These are phyloP conservation scores for Saccharomyces paradoxus DNA, from an alignment of 805 yeast genomes.

Conservation along the genomic window DNA sequence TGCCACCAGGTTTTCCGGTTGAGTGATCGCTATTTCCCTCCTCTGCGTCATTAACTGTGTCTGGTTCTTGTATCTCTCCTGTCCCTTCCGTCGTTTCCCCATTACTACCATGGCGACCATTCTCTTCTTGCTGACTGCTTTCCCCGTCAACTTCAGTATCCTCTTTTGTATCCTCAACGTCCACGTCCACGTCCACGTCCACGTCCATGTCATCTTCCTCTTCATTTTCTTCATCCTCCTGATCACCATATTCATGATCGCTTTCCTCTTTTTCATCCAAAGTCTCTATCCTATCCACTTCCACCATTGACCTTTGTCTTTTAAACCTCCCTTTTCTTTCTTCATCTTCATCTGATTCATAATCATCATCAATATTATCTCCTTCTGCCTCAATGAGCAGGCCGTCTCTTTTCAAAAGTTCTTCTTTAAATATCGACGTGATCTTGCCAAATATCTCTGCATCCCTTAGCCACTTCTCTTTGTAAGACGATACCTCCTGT, in stretches of 20 bases:
- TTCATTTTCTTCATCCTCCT: slow-evolving; percentile 4
- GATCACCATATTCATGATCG: slow-evolving; percentile 6
- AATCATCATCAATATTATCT: slow-evolving; percentile 11
- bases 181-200: slow-evolving; percentile 2
- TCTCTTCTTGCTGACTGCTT: slow-evolving; percentile 4
- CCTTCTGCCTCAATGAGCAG: slow-evolving; percentile 7
- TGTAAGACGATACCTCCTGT: slow-evolving; percentile 17
- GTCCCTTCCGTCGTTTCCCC: neutral
- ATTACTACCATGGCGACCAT: neutral
- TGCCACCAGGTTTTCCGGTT: neutral
- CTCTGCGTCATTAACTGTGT: neutral
- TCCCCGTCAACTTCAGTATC: neutral
- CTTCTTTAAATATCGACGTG: slow-evolving; percentile 20
- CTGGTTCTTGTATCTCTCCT: neutral
- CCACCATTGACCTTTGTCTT: slow-evolving; percentile 5
- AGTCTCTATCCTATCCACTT: neutral
- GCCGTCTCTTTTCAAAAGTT: slow-evolving; percentile 16
- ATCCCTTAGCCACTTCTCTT: slow-evolving; percentile 26
- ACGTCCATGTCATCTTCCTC: slow-evolving; percentile 1
- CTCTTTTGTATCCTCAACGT: slow-evolving; percentile 2
- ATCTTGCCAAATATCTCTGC: slow-evolving; percentile 24
- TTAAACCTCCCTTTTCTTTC: slow-evolving; percentile 6
- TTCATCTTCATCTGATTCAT: slow-evolving; percentile 5
- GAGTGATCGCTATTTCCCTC: slow-evolving; percentile 1
- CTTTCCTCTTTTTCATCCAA: neutral